A percentile compares a stretch with the other conserved stretches of the same genome.
These are phyloP conservation scores for Lentithecium fluviatile DNA, from an alignment of 495 filamentous ascomycete genomes.

Conservation along the genomic window DNA sequence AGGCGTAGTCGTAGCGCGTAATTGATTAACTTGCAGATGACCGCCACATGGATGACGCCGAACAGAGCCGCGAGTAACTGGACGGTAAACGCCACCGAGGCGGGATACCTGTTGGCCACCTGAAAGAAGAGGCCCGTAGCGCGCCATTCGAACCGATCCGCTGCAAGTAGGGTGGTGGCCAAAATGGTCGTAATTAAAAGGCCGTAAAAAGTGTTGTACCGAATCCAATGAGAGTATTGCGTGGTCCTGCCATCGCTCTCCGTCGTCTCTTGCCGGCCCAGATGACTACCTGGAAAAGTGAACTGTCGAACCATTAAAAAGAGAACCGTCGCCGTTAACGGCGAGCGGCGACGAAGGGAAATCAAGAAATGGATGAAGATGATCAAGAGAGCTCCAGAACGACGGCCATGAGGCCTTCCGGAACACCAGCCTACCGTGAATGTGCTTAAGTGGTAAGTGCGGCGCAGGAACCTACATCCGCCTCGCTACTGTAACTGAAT, in stretches of 20 bases:
- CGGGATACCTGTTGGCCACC: slow-evolving; percentile 13
- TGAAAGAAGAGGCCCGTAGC: slow-evolving; percentile 16
- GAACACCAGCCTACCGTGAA: not conserved
- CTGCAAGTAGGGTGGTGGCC: slow-evolving; percentile 11
- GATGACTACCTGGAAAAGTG: not conserved
- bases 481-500: not conserved
- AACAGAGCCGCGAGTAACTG: slow-evolving; percentile 29
- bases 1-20: slow-evolving; percentile 25
- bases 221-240: not conserved
- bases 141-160: slow-evolving; percentile 18
- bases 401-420: not conserved
- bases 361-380: not conserved
- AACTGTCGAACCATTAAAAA: not conserved
- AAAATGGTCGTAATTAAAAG: slow-evolving; percentile 21
- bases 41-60: slow-evolving; percentile 29
- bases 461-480: too few species aligned
- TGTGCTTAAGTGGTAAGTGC: too few species aligned
- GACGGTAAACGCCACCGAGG: slow-evolving; percentile 20
- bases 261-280: not conserved
- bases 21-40: slow-evolving; percentile 30
- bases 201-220: slow-evolving; percentile 28
- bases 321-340: not conserved
- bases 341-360: not conserved
- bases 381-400: not conserved
- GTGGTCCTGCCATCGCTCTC: not conserved